phyloP scores from a whole-genome alignment of 2,329 filamentous ascomycete species.

The Colletotrichum incanum region DNA sequence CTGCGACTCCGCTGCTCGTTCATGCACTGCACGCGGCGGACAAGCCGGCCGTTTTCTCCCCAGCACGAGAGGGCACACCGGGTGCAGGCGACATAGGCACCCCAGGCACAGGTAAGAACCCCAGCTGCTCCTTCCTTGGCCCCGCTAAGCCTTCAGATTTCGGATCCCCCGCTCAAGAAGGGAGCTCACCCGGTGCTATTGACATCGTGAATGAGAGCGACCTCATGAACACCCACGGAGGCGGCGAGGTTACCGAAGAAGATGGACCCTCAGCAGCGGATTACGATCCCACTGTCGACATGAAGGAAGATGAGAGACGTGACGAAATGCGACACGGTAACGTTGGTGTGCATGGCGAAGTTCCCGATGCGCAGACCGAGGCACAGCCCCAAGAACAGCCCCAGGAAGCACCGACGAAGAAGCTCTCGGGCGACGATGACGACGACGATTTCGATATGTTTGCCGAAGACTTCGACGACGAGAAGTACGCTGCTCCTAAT shows the following conservation, averaged over 20 bases:
- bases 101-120: slow-evolving; percentile 63
- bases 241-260: slow-evolving; percentile 60
- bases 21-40: slow-evolving; percentile 79
- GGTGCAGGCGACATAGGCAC: slow-evolving; percentile 56
- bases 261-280: slow-evolving; percentile 93
- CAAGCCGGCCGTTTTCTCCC: slow-evolving; percentile 70
- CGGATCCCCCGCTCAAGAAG: slow-evolving; percentile 64
- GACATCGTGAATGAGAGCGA: slow-evolving; percentile 78
- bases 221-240: slow-evolving; percentile 74
- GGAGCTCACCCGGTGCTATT: slow-evolving; percentile 71
- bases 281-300: slow-evolving; percentile 91
- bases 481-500: slow-evolving; percentile 73
- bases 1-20: slow-evolving; percentile 81
- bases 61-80: slow-evolving; percentile 60
- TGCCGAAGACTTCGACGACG: slow-evolving; percentile 82
- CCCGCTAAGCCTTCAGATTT: slow-evolving; percentile 53
- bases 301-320: slow-evolving; percentile 85
- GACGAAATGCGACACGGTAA: slow-evolving; percentile 76
- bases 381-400: slow-evolving; percentile 52
- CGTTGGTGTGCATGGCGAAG: slow-evolving; percentile 65
- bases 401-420: slow-evolving; percentile 51
- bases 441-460: slow-evolving; percentile 91
- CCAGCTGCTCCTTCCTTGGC: neutral
- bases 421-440: slow-evolving; percentile 64
- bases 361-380: slow-evolving; percentile 45